These are phyloP conservation scores for Excoecaria cochinchinensis DNA, from an alignment of 345 rosid species.

Conservation along the genomic window DNA sequence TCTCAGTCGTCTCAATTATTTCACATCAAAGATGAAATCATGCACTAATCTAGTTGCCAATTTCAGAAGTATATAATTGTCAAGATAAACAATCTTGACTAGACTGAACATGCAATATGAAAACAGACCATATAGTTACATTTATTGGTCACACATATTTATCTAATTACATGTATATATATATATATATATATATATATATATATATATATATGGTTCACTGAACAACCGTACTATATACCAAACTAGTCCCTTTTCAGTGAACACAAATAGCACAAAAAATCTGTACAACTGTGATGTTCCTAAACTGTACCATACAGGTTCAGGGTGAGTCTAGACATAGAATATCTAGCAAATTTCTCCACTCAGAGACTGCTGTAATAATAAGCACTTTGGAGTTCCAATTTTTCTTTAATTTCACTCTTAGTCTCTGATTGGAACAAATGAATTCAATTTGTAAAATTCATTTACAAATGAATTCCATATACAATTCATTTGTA, in stretches of 20 bases:
- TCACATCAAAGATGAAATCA: slow-evolving; percentile 26
- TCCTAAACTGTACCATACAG: slow-evolving; percentile 12
- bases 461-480: too few species aligned
- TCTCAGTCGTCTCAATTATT: neutral
- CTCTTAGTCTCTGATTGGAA: neutral
- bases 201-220: slow-evolving; percentile 25
- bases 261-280: slow-evolving; percentile 36
- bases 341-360: neutral
- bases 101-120: slow-evolving; percentile 55
- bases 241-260: slow-evolving; percentile 47
- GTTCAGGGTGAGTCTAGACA: neutral
- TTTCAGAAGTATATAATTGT: slow-evolving; percentile 39
- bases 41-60: slow-evolving; percentile 46
- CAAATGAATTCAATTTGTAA: too few species aligned
- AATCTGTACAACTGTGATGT: slow-evolving; percentile 20
- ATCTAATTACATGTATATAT: too few species aligned
- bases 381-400: neutral
- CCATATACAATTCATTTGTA: too few species aligned
- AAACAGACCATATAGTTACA: slow-evolving; percentile 25
- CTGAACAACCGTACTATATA: slow-evolving; percentile 32
- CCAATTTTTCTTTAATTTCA: neutral
- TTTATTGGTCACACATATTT: slow-evolving; percentile 7
- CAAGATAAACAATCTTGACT: slow-evolving; percentile 50
- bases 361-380: slow-evolving; percentile 2
- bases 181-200: too few species aligned